These are phyloP conservation scores for Phialocephala subalpina DNA, from an alignment of 2,329 filamentous ascomycete genomes.

Conservation along the genomic window DNA sequence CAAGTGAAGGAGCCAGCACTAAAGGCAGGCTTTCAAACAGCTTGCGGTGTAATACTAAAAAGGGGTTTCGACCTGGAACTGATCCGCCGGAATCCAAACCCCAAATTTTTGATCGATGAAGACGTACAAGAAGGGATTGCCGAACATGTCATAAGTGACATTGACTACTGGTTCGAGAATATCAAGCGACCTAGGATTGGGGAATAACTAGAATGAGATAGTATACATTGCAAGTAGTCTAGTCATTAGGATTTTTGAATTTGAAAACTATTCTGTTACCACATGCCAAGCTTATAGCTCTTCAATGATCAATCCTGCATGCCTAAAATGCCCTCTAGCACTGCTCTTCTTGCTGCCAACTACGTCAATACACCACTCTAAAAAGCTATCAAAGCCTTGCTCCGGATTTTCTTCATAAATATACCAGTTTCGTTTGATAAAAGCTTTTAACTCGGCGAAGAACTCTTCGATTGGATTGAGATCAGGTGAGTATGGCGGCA, in stretches of 20 bases:
- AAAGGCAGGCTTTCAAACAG: conserved; percentile 40
- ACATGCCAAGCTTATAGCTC: conserved; percentile 1
- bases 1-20: conserved; percentile 30
- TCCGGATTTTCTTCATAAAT: conserved; percentile 27
- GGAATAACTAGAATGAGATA: conserved; percentile 8
- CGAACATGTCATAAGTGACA: conserved; percentile 44
- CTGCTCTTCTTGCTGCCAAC: conserved; percentile 33
- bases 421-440: conserved; percentile 39
- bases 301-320: conserved; percentile 22
- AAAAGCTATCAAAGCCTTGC: conserved; percentile 36
- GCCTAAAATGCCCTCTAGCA: conserved; percentile 25
- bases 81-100: conserved; percentile 42
- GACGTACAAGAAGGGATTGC: conserved; percentile 44
- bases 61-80: conserved; percentile 41
- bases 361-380: conserved; percentile 38
- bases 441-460: conserved; percentile 39
- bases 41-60: conserved; percentile 37
- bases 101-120: conserved; percentile 42
- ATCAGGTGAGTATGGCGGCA: conserved; percentile 38
- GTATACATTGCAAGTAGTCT: background rate
- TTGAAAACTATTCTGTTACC: background rate
- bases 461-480: conserved; percentile 41
- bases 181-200: conserved; percentile 26
- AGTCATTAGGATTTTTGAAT: background rate
- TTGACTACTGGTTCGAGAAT: conserved; percentile 35